phyloP scores from a whole-genome alignment of 169 alveolate genomes.

The Neospora caninum region DNA sequence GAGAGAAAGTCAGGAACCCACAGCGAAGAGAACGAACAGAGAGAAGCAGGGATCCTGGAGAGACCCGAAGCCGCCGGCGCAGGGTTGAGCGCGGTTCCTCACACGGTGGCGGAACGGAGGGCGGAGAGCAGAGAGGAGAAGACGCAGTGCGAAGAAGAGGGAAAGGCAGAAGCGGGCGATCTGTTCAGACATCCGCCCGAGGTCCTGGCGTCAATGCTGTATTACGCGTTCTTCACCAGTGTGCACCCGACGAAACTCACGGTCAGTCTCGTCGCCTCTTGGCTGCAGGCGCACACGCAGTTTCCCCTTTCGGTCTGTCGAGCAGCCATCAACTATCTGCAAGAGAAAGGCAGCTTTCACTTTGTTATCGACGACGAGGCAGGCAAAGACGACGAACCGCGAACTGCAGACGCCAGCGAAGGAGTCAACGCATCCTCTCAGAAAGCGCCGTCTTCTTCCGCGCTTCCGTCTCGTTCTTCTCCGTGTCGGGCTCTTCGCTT shows the following conservation, averaged over 20 bases:
- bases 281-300: constrained; percentile 29
- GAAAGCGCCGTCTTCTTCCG: not conserved
- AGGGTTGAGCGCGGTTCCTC: not conserved
- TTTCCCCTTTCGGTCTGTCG: not conserved
- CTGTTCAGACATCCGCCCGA: not conserved
- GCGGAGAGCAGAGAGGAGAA: not conserved
- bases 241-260: not conserved
- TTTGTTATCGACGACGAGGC: not conserved
- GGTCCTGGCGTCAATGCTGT: not conserved
- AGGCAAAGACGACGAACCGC: not conserved
- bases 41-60: not conserved
- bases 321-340: not conserved
- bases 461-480: not conserved
- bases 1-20: not conserved
- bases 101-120: not conserved
- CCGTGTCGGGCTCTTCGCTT: not conserved
- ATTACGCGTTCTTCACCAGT: not conserved
- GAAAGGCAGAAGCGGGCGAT: not conserved
- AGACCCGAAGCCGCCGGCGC: not conserved
- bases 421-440: not conserved
- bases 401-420: not conserved
- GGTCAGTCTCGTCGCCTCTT: not conserved
- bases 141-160: not conserved
- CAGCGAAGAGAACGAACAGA: not conserved
- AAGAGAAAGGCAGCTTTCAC: not conserved